Base-by-base conservation (phyloP, 257 asterid species). In the Rubia yunnanensis region DNA sequence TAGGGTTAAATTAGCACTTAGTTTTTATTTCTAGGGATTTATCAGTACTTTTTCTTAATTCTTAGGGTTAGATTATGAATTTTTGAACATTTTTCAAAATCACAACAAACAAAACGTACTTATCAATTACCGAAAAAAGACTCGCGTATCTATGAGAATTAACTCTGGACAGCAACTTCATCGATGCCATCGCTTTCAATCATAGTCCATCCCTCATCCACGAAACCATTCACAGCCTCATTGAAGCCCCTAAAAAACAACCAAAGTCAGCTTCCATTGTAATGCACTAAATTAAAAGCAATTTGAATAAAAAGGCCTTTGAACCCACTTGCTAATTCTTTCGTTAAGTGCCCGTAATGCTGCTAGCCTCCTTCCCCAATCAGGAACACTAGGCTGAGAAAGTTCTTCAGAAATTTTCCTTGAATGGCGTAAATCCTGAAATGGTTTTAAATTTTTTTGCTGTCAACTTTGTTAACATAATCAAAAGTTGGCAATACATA, bases 351-450 rank as follows among this genome's bases (percentile, higher is more conserved):
- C 95, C 24, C 98, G 89, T 73, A 94, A 74, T 36, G 96, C 97
- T 22, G 96, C 95, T 14, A 98, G 99, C 58, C 99, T 73, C 84
- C 98, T 73, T 64, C 96, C 96, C 98, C 98, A 94, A 57, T 92
- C 95, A 1, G 85, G 71, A 48, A 86, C 92, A 50, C 70, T 81
- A 35, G 96, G 95, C 82, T 94, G 97, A 20, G 96, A 79, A 68
- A 83, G 75, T 75, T 94, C 99, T 75, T 83, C 96, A 8, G 96
- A 82, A 34, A 94, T 88, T 77, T 89, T 96, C 81, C 96, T 90
- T 76, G 89, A 58, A 48, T 94, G 99, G 38, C 92, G 95, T 71
- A 94, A 75, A 72, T 95, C 99, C 99, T 94, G 80, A 41, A 70
- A 46, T 24, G 7, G 18, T 67, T n/a, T n/a, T n/a, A n/a, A n/a